A percentile compares a stretch with the other conserved stretches of the same genome.
These are phyloP conservation scores for Triticum turgidum DNA, from an alignment of 176 grass and related monocot genomes.

Conservation along the genomic window DNA sequence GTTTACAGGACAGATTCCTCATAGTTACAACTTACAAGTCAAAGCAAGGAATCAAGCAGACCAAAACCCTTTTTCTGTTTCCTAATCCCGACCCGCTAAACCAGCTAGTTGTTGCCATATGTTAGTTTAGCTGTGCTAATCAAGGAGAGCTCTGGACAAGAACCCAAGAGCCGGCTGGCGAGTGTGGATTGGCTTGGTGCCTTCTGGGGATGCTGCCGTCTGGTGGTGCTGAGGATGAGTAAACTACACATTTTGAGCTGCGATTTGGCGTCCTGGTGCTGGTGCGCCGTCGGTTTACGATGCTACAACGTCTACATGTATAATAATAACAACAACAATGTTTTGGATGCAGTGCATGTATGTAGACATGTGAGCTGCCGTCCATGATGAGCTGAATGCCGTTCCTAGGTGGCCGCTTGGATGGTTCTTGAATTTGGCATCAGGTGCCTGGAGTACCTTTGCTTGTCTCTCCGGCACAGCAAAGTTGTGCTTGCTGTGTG, in stretches of 20 bases:
- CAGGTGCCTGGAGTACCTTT: background rate
- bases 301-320: constrained; percentile 12
- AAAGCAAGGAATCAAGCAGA: constrained; percentile 12
- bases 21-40: background rate
- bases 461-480: background rate
- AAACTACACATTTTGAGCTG: constrained; percentile 22
- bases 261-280: constrained; percentile 12
- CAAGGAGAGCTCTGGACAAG: constrained; percentile 15
- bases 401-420: constrained; percentile 20
- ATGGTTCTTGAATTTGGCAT: constrained; percentile 19
- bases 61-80: constrained; percentile 4
- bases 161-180: background rate
- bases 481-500: background rate
- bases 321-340: background rate
- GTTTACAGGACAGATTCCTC: constrained; percentile 34
- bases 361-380: constrained; percentile 31
- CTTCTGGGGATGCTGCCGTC: constrained; percentile 32
- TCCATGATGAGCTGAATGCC: constrained; percentile 16
- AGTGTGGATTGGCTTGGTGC: constrained; percentile 16
- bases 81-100: constrained; percentile 8
- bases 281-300: constrained; percentile 24
- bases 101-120: background rate
- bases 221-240: constrained; percentile 18
- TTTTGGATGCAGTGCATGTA: constrained; percentile 19
- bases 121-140: constrained; percentile 31